Conservation (phyloP, 768 basidiomycete genomes). For the Agaricus blazei region DNA sequence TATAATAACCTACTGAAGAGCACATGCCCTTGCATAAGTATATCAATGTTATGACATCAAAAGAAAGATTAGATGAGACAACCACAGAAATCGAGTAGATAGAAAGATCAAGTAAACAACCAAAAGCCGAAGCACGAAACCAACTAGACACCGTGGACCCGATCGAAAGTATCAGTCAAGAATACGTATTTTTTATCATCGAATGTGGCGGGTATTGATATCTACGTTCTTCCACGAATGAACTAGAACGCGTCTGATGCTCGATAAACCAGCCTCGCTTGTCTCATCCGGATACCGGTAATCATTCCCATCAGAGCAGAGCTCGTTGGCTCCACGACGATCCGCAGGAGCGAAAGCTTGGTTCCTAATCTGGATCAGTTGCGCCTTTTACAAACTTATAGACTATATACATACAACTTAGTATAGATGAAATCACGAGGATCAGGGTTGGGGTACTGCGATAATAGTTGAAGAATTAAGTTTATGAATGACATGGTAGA, state of each 20-base stretch:
- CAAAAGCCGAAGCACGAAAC: background rate
- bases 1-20: too few species aligned
- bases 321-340: conserved; percentile 49
- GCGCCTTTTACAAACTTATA: background rate
- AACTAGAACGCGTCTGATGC: conserved; percentile 34
- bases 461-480: conserved; percentile 8
- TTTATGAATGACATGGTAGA: background rate
- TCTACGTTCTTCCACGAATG: conserved; percentile 39
- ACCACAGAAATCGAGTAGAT: too few species aligned
- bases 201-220: conserved; percentile 24
- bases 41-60: too few species aligned
- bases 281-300: conserved; percentile 28
- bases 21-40: too few species aligned
- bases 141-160: background rate
- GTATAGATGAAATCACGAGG: conserved; percentile 52
- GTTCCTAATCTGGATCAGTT: conserved; percentile 31
- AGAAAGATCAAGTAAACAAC: background rate
- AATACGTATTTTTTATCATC: background rate
- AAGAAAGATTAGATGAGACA: too few species aligned
- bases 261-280: conserved; percentile 27
- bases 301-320: conserved; percentile 30
- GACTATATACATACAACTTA: conserved; percentile 23
- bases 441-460: conserved; percentile 48
- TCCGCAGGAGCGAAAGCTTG: conserved; percentile 70
- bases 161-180: background rate